Percentiles rank a stretch among this genome's conserved stretches.
phyloP scores from a whole-genome alignment of 495 filamentous ascomycete genomes.

The Podospora didyma region DNA sequence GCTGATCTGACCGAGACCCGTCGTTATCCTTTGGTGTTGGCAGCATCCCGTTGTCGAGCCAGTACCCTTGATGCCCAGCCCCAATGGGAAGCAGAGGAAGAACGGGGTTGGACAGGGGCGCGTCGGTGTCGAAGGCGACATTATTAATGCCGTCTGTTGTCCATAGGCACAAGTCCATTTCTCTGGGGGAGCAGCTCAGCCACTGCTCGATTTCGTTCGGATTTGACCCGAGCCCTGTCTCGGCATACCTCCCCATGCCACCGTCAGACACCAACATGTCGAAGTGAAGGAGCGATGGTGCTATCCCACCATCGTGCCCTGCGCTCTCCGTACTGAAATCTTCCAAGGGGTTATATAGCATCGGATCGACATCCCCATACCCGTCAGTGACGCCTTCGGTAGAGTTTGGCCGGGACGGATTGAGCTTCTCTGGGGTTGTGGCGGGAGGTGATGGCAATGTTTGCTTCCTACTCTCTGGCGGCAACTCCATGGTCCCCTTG shows the following conservation, averaged over 20 bases:
- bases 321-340: background rate
- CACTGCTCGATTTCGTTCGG: constrained; percentile 2
- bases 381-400: background rate
- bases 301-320: background rate
- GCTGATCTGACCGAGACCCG: background rate
- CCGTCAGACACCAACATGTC: background rate
- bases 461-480: background rate
- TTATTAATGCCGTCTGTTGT: background rate
- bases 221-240: background rate
- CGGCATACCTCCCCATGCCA: background rate
- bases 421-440: background rate
- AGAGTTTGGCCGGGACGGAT: background rate
- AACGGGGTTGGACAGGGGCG: background rate
- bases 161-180: background rate
- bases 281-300: background rate
- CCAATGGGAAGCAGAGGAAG: background rate
- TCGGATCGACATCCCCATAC: background rate
- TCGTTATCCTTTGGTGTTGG: background rate
- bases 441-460: background rate
- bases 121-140: background rate
- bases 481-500: background rate
- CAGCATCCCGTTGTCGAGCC: background rate
- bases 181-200: background rate
- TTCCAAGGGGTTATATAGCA: background rate
- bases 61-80: background rate